Percentiles rank a stretch among this genome's conserved stretches.
phyloP scores from a whole-genome alignment of 2,329 filamentous ascomycete species.

The Neonectria sp. region DNA sequence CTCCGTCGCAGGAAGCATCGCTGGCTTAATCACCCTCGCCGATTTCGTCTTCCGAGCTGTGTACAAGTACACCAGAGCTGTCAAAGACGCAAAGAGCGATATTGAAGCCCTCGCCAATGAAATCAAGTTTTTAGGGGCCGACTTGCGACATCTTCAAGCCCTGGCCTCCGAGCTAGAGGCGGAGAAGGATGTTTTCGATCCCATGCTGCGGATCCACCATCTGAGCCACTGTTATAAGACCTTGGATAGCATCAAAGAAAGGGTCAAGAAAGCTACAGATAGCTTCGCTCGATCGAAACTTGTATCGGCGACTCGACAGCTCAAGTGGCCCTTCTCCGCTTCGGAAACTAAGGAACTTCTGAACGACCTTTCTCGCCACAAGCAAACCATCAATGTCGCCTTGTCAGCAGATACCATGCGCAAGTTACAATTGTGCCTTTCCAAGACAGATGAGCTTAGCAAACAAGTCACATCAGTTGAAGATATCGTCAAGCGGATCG shows the following conservation, averaged over 20 bases:
- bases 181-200: constrained; percentile 12
- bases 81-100: constrained; percentile 6
- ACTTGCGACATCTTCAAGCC: constrained; percentile 10
- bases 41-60: constrained; percentile 19
- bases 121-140: constrained; percentile 7
- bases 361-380: constrained; percentile 27
- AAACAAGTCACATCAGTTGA: not conserved
- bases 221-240: constrained; percentile 20
- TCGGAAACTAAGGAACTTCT: constrained; percentile 28
- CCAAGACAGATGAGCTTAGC: not conserved
- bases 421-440: constrained; percentile 9
- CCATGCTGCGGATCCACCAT: constrained; percentile 9
- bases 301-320: not conserved
- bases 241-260: not conserved
- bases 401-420: constrained; percentile 24
- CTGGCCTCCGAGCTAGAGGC: constrained; percentile 20
- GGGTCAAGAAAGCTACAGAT: constrained; percentile 2
- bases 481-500: not conserved
- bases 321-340: constrained; percentile 36
- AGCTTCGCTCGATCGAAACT: constrained; percentile 9
- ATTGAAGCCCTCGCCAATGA: constrained; percentile 11
- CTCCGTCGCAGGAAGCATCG: constrained; percentile 25
- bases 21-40: constrained; percentile 25
- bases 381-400: constrained; percentile 27
- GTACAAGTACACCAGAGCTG: constrained; percentile 17